A percentile compares a stretch with the other conserved stretches of the same genome.
phyloP scores from a whole-genome alignment of 2,329 filamentous ascomycete genomes.

The Colletotrichum sp. region DNA sequence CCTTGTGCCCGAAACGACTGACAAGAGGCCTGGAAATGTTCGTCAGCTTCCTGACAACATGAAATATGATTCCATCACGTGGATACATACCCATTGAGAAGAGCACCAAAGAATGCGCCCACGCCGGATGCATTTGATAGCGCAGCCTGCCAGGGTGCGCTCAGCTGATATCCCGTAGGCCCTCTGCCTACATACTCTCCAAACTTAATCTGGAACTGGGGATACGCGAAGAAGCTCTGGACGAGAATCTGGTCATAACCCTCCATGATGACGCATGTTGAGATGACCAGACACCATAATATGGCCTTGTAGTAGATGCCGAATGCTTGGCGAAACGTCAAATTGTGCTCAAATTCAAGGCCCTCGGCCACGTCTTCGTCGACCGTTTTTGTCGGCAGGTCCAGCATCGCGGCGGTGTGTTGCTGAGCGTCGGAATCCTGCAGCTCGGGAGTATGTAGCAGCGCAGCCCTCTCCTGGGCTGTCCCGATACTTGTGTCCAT shows the following conservation, averaged over 20 bases:
- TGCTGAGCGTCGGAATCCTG: not conserved
- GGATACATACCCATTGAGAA: slow-evolving; percentile 40
- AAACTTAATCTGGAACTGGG: slow-evolving; percentile 31
- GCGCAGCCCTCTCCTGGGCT: not conserved
- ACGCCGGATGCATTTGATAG: slow-evolving; percentile 43
- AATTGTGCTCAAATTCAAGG: not conserved
- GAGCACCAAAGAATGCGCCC: slow-evolving; percentile 49
- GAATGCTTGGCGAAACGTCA: not conserved
- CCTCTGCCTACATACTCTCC: slow-evolving; percentile 25
- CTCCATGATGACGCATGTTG: not conserved
- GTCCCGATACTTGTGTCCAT: not conserved
- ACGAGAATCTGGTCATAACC: slow-evolving; percentile 26
- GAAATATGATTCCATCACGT: not conserved
- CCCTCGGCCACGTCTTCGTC: not conserved
- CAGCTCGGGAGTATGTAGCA: not conserved
- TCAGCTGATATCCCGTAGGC: slow-evolving; percentile 33
- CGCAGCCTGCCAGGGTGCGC: slow-evolving; percentile 49
- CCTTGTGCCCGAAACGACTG: not conserved
- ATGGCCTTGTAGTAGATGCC: not conserved
- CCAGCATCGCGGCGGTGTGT: not conserved
- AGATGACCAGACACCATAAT: not conserved
- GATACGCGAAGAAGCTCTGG: slow-evolving; percentile 30
- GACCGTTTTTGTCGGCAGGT: not conserved
- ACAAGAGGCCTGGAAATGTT: not conserved
- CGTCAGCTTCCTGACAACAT: not conserved